Conservation (phyloP, 306 rosid genomes). For the Nissolia schottii region DNA sequence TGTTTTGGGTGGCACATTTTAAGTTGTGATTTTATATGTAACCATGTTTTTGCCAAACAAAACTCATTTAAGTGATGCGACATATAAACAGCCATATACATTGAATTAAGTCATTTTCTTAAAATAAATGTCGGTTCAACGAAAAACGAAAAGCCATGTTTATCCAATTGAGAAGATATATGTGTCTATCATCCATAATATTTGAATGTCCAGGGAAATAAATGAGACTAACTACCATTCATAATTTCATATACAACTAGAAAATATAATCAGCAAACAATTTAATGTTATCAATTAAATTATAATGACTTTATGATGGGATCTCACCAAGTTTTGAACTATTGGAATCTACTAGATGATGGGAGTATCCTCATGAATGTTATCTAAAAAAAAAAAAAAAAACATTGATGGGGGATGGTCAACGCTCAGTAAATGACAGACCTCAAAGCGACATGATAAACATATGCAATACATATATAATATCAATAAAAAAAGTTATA, state of each 20-base stretch:
- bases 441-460: too few relatives aligned
- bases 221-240: not conserved
- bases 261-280: not conserved
- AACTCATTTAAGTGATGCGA: slow-evolving; percentile 1
- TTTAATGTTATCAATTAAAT: not conserved
- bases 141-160: not conserved
- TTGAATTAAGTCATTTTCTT: not conserved
- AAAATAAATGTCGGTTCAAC: not conserved
- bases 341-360: too few relatives aligned
- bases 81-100: slow-evolving; percentile 2
- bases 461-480: too few relatives aligned
- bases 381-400: too few relatives aligned
- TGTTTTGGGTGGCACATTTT: not conserved
- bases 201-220: not conserved
- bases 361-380: too few relatives aligned
- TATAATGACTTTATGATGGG: not conserved
- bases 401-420: too few relatives aligned
- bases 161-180: not conserved
- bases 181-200: not conserved
- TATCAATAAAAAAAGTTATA: too few relatives aligned
- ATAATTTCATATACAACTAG: not conserved
- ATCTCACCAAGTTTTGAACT: not conserved
- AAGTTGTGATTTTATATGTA: not conserved
- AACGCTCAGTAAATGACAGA: too few relatives aligned
- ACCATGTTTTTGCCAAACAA: not conserved